Conservation (phyloP, 2,329 filamentous ascomycete genomes). For the Trichoderma brevicompactum region DNA sequence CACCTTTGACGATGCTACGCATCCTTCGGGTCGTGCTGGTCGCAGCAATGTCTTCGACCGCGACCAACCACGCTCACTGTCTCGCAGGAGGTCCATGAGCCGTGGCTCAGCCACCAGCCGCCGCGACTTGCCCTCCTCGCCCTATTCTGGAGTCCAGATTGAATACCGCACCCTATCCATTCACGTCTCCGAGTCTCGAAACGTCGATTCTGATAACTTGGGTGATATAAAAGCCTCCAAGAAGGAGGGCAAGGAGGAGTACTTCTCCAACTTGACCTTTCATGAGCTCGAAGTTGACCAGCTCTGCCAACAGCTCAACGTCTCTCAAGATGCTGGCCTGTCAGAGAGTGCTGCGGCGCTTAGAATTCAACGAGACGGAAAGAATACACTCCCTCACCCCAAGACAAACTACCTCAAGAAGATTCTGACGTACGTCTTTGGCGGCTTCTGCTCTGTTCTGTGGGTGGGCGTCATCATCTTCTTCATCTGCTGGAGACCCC, state of each 20-base stretch:
- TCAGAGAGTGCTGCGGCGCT: slow-evolving; percentile 41
- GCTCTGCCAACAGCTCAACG: slow-evolving; percentile 48
- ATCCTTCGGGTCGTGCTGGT: slow-evolving; percentile 29
- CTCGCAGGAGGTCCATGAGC: slow-evolving; percentile 35
- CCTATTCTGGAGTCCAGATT: slow-evolving; percentile 46
- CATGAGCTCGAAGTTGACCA: slow-evolving; percentile 44
- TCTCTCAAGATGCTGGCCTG: slow-evolving; percentile 42
- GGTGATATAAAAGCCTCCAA: slow-evolving; percentile 38
- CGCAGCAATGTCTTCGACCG: slow-evolving; percentile 30
- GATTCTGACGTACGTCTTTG: slow-evolving; percentile 50
- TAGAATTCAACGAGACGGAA: slow-evolving; percentile 47
- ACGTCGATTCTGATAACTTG: slow-evolving; percentile 34
- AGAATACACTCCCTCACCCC: slow-evolving; percentile 47
- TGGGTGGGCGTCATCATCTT: slow-evolving; percentile 54
- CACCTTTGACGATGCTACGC: slow-evolving; percentile 35
- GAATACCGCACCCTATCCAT: slow-evolving; percentile 49
- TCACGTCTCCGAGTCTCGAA: slow-evolving; percentile 45
- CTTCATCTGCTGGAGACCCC: slow-evolving; percentile 54
- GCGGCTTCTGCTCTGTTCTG: slow-evolving; percentile 53
- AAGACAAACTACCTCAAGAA: slow-evolving; percentile 51
- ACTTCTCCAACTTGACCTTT: slow-evolving; percentile 48
- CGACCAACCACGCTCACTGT: slow-evolving; percentile 32
- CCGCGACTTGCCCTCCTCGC: slow-evolving; percentile 39
- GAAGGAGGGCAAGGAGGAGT: slow-evolving; percentile 45
- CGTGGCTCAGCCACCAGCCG: slow-evolving; percentile 31